Evolutionary conservation across 257 asterid genomes (phyloP).

Genomic region (Capsicum chinense): DNA sequence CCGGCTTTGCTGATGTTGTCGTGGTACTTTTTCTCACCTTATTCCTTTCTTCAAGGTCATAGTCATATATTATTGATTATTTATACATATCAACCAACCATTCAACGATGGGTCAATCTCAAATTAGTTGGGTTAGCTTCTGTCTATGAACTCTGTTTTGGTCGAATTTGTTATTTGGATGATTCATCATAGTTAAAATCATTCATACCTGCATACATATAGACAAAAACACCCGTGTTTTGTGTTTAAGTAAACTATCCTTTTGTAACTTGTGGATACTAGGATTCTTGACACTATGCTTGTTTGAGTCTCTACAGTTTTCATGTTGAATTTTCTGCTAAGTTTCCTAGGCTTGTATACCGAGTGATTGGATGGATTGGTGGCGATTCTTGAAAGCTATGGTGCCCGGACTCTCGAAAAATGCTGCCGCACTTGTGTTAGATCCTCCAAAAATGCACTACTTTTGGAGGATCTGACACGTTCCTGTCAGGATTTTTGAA

Average conservation of each 20-base stretch:
- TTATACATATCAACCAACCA: neutral
- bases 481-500: too few relatives aligned
- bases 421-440: too few relatives aligned
- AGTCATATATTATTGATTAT: neutral
- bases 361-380: neutral
- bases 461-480: too few relatives aligned
- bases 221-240: neutral
- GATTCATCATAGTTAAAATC: neutral
- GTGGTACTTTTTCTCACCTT: conserved; percentile 52
- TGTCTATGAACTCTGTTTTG: neutral
- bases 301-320: neutral
- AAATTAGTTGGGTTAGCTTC: neutral
- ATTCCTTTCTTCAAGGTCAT: neutral
- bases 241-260: neutral
- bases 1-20: conserved; percentile 63
- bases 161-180: neutral
- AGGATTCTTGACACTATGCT: neutral
- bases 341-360: neutral
- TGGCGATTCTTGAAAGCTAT: neutral
- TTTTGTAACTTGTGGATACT: neutral
- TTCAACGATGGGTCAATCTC: neutral
- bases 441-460: too few relatives aligned
- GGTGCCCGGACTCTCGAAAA: too few relatives aligned
- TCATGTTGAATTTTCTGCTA: neutral
- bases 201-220: neutral